Evolutionary conservation across 2,329 filamentous ascomycete genomes (phyloP).

Genomic region (Claviceps capensis): DNA sequence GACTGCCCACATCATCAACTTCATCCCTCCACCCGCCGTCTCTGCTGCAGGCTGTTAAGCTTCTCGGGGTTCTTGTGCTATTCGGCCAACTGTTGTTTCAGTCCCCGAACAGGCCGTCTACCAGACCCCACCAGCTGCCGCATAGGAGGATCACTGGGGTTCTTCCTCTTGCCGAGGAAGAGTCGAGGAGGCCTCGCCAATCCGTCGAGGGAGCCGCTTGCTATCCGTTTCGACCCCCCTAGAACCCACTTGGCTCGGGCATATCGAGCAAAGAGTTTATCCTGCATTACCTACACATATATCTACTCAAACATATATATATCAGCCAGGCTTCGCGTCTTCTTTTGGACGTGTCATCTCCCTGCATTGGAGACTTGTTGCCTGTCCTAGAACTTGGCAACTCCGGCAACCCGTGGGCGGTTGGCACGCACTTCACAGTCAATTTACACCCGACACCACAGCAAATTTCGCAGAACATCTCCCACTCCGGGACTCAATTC

Average conservation of each 20-base stretch:
- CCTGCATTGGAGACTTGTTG: neutral
- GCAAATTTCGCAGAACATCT: neutral
- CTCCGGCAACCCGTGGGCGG: neutral
- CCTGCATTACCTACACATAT: neutral
- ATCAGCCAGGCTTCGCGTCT: neutral
- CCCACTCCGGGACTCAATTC: neutral
- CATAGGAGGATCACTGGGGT: slow-evolving; percentile 96
- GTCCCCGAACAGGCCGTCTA: slow-evolving; percentile 37
- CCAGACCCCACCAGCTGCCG: slow-evolving; percentile 80
- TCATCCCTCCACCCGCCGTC: slow-evolving; percentile 42
- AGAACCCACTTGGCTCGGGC: slow-evolving; percentile 39
- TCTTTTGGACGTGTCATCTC: neutral
- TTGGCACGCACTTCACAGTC: neutral
- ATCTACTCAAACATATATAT: slow-evolving; percentile 3
- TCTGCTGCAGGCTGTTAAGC: slow-evolving; percentile 33
- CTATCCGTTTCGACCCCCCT: slow-evolving; percentile 93
- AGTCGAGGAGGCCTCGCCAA: slow-evolving; percentile 97
- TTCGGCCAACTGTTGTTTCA: slow-evolving; percentile 34
- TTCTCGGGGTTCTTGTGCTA: slow-evolving; percentile 36
- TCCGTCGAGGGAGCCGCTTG: slow-evolving; percentile 79
- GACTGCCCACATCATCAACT: slow-evolving; percentile 54
- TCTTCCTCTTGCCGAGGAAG: slow-evolving; percentile 99
- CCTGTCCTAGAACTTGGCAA: slow-evolving; percentile 3
- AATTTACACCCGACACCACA: neutral
- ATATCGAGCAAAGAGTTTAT: slow-evolving; percentile 1